Evolutionary conservation across 2,329 filamentous ascomycete genomes (phyloP).

Genomic region (Ophiocordyceps polyrhachis-furcata): DNA sequence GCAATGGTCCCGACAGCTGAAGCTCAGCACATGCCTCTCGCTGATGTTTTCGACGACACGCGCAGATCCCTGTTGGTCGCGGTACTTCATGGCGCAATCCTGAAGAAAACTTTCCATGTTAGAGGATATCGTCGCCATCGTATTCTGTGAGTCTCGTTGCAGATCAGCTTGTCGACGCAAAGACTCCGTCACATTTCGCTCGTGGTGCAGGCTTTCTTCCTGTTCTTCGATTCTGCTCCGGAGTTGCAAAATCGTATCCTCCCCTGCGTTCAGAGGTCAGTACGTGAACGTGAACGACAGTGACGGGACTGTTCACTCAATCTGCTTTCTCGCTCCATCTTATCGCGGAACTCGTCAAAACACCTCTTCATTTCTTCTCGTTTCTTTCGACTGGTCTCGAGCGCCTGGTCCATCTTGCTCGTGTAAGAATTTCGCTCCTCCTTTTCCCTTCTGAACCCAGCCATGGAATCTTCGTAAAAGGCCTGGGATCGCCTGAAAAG

Average conservation of each 20-base stretch:
- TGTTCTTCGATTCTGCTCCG: constrained; percentile 6
- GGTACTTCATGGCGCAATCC: constrained; percentile 1
- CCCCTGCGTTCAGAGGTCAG: constrained; percentile 6
- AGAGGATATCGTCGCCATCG: constrained; percentile 4
- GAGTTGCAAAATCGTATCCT: constrained; percentile 8
- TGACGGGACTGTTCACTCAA: constrained; percentile 7
- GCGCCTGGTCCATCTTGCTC: constrained; percentile 9
- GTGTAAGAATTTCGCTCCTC: constrained; percentile 7
- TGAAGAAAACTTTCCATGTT: constrained; percentile 7
- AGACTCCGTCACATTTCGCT: background rate
- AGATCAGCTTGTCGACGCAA: constrained; percentile 4
- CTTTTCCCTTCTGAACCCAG: constrained; percentile 16
- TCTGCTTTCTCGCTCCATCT: constrained; percentile 6
- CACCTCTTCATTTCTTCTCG: constrained; percentile 13
- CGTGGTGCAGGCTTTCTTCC: constrained; percentile 3
- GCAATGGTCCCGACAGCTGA: background rate
- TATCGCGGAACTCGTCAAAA: constrained; percentile 9
- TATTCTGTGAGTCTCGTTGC: constrained; percentile 3
- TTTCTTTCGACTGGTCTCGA: constrained; percentile 12
- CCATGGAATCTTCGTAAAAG: constrained; percentile 14
- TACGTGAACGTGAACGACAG: background rate
- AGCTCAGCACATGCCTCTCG: constrained; percentile 5
- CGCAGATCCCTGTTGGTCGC: background rate
- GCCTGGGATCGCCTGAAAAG: constrained; percentile 18
- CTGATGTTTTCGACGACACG: constrained; percentile 3